These are phyloP conservation scores for Cercospora brassicicola DNA, from an alignment of 2,329 filamentous ascomycete genomes.

Conservation along the genomic window DNA sequence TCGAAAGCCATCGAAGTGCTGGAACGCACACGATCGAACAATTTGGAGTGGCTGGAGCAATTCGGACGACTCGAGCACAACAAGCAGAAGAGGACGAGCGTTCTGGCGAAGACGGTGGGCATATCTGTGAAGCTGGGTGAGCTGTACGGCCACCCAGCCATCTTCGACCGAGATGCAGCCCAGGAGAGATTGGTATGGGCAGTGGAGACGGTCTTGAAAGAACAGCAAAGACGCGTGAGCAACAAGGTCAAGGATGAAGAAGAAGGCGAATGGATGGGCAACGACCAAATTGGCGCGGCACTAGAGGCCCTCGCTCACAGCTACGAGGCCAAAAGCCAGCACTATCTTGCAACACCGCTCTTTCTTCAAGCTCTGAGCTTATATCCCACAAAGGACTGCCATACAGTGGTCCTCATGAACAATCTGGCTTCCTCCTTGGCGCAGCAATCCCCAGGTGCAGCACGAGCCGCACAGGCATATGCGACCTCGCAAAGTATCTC, in stretches of 20 bases:
- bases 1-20: conserved; percentile 72
- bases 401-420: conserved; percentile 82
- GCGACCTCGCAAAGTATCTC: conserved; percentile 40
- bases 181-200: conserved; percentile 77
- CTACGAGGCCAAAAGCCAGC: conserved; percentile 71
- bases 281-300: conserved; percentile 70
- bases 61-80: conserved; percentile 45
- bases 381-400: conserved; percentile 65
- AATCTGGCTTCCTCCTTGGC: conserved; percentile 74
- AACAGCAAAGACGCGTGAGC: conserved; percentile 65
- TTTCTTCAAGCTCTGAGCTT: conserved; percentile 81
- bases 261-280: conserved; percentile 69
- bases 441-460: conserved; percentile 56
- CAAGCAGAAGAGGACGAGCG: conserved; percentile 59
- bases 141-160: conserved; percentile 73
- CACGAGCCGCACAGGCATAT: conserved; percentile 32
- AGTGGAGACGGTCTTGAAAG: conserved; percentile 74
- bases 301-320: conserved; percentile 76
- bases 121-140: conserved; percentile 82
- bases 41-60: conserved; percentile 53
- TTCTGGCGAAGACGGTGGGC: conserved; percentile 72
- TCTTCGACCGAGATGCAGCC: conserved; percentile 71
- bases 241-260: conserved; percentile 57
- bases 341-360: conserved; percentile 79
- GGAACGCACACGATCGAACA: conserved; percentile 72